Evolutionary conservation across 768 basidiomycete genomes (phyloP), one percentile per base, ranked within the genome.

Genomic region (Boletus subcaerulescens): DNA sequence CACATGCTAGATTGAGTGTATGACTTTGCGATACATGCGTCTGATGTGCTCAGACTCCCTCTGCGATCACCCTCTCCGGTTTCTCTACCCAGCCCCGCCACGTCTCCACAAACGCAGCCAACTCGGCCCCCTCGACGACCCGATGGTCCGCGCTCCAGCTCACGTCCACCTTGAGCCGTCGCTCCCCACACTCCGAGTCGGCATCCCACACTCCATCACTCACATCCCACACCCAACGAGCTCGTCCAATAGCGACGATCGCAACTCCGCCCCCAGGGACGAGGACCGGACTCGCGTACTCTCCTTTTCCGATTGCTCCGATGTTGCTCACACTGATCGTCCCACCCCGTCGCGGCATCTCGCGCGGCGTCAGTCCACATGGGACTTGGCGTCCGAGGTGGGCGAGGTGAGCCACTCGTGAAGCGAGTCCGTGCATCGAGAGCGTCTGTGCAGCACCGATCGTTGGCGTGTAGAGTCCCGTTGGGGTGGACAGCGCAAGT

Each of bases 131-230:
- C 66, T 95, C 92, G 11, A 93, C 84, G 8, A 95, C 84, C 15
- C 92, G 74, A 71, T 95, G 93, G 61, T 95, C 92, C 45, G 87
- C 92, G 57, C 83, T 84, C 89, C 92, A 94, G 58, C 87, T 89
- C 5, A 92, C 74, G 11, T 80, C 80, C 38, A 87, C 67, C 72
- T 80, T 80, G 38, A 87, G 67, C 60, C 84, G 74, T 57, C 82
- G 72, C 60, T 80, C 77, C 1, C 83, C 82, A 15, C 17, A 26
- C 4, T 43, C 50, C 18, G 29, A 33, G n/a, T 35, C 44, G 0
- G 57, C 57, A 22, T 60, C 48, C 65, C 63, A 68, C 17, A 57
- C 66, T 33, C 70, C 76, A 20, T 80, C 73, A 50, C 77, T 76
- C 41, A 87, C 85, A 59, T 89, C 87, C 81, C 82, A 85, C 8